A percentile compares a stretch with the other conserved stretches of the same genome.
These are phyloP conservation scores for Ophiognomonia clavigignenti-juglandacearum DNA, from an alignment of 2,329 filamentous ascomycete genomes.

Conservation along the genomic window DNA sequence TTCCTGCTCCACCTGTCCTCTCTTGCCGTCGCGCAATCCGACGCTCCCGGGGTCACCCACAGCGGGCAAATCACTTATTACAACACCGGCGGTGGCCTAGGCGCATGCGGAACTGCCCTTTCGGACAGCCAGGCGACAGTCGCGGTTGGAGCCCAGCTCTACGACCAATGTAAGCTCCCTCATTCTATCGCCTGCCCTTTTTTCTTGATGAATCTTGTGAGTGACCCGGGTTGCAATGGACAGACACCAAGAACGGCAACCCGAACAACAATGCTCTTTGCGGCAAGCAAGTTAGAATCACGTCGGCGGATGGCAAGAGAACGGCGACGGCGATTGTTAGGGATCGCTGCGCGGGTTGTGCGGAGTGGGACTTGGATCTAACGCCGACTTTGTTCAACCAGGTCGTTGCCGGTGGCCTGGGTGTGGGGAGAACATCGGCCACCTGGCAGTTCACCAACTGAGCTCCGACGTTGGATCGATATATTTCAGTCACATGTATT, in stretches of 20 bases:
- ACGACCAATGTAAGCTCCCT: constrained; percentile 1
- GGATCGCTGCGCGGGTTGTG: constrained; percentile 4
- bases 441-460: constrained; percentile 6
- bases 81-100: constrained; percentile 1
- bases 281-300: constrained; percentile 4
- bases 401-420: background rate
- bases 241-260: constrained; percentile 2
- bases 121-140: background rate
- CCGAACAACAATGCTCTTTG: constrained; percentile 8
- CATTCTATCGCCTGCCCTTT: too few species aligned
- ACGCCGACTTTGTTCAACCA: constrained; percentile 2
- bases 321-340: background rate
- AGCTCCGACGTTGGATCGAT: too few species aligned
- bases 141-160: background rate
- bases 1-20: too few species aligned
- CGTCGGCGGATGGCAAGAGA: background rate
- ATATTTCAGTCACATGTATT: too few species aligned
- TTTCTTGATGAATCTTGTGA: too few species aligned
- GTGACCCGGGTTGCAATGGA: background rate
- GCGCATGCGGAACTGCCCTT: constrained; percentile 2
- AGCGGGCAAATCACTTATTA: constrained; percentile 1
- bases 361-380: constrained; percentile 1
- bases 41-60: background rate
- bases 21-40: background rate
- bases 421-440: background rate